Evolutionary conservation across 106 monocot genomes (phyloP).

Genomic region (Dioscorea alata): DNA sequence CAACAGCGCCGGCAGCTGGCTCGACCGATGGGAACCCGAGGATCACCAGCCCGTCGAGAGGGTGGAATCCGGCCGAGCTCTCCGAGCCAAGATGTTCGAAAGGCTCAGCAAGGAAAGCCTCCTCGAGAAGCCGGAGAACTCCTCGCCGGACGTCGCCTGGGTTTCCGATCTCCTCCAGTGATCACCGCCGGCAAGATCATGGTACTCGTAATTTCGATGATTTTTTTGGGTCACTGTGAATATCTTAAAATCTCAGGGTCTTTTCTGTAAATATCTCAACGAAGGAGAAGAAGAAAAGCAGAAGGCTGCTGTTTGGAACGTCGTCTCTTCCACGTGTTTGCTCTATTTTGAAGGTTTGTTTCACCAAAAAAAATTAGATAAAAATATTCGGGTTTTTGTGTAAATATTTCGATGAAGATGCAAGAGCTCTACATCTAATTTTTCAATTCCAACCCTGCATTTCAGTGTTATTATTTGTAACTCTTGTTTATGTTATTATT

Average conservation of each 20-base stretch:
- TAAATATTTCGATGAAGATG: no score
- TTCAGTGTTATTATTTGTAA: no score
- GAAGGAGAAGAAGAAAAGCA: not conserved
- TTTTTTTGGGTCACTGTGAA: not conserved
- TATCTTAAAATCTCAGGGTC: not conserved
- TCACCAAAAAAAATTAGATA: no score
- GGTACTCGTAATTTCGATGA: not conserved
- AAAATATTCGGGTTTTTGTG: no score
- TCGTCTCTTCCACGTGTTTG: not conserved
- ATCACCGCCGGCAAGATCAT: not conserved
- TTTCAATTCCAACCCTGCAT: no score
- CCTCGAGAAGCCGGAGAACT: constrained; percentile 11
- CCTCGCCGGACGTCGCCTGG: constrained; percentile 66
- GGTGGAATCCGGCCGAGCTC: constrained; percentile 79
- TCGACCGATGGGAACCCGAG: constrained; percentile 7
- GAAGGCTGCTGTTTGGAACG: no score
- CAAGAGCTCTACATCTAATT: no score
- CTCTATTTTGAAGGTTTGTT: not conserved
- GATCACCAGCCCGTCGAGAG: constrained; percentile 36
- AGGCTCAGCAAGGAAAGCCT: constrained; percentile 59
- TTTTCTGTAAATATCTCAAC: not conserved
- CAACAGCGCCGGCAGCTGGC: not conserved
- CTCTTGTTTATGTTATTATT: no score
- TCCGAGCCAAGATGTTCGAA: constrained; percentile 76
- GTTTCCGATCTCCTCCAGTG: constrained; percentile 66